Conservation (phyloP, 2,329 filamentous ascomycete species). For the Xylaria sp. region DNA sequence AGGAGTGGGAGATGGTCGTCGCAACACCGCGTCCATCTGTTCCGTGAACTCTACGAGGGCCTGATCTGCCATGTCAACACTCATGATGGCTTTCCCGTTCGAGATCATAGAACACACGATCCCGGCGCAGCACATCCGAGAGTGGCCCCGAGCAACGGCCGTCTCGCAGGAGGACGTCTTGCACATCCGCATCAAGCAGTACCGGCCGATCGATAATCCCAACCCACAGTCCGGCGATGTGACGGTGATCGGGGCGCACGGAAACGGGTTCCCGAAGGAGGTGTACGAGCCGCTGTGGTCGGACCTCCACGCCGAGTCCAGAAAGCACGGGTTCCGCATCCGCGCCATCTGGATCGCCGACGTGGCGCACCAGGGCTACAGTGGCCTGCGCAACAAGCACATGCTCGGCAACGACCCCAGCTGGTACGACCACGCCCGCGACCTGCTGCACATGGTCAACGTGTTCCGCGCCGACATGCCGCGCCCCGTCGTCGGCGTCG, state of each 20-base stretch:
- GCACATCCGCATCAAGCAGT: slow-evolving; percentile 82
- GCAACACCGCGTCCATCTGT: too few species aligned
- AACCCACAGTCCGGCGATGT: slow-evolving; percentile 74
- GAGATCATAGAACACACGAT: slow-evolving; percentile 75
- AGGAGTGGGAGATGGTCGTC: too few species aligned
- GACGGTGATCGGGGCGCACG: slow-evolving; percentile 85
- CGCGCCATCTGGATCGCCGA: slow-evolving; percentile 90
- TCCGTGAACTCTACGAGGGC: too few species aligned
- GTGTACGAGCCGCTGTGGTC: slow-evolving; percentile 93
- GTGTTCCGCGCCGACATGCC: slow-evolving; percentile 79
- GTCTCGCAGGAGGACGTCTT: slow-evolving; percentile 76
- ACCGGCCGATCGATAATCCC: slow-evolving; percentile 75
- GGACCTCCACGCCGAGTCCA: slow-evolving; percentile 66
- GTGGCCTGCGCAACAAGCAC: slow-evolving; percentile 76
- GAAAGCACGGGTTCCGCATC: slow-evolving; percentile 67
- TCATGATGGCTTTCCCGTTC: slow-evolving; percentile 53
- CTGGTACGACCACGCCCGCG: slow-evolving; percentile 85
- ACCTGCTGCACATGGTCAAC: slow-evolving; percentile 86
- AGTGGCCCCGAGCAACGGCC: slow-evolving; percentile 76
- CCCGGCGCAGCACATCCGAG: slow-evolving; percentile 77
- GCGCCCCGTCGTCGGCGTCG: slow-evolving; percentile 81
- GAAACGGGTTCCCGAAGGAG: slow-evolving; percentile 95
- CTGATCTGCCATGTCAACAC: too few species aligned
- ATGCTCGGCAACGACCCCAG: slow-evolving; percentile 83
- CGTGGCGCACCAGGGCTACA: slow-evolving; percentile 82